Conservation (phyloP, 2,329 filamentous ascomycete genomes). For the Boeremia lycopersici region DNA sequence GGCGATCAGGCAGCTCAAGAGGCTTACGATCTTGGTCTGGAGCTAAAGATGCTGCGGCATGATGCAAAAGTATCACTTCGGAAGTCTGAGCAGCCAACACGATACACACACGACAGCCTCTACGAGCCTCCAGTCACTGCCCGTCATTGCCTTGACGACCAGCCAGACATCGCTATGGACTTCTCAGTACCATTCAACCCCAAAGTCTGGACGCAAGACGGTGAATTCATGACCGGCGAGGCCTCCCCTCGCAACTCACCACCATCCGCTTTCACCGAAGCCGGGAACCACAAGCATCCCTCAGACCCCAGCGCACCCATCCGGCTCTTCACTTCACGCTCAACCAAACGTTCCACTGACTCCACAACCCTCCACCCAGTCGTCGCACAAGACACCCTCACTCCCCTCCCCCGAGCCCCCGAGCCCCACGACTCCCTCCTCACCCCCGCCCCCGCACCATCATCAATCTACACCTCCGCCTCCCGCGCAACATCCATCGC, state of each 20-base stretch:
- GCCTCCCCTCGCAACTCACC: not conserved
- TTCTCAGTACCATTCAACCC: not conserved
- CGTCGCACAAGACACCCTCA: not conserved
- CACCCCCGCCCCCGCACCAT: not conserved
- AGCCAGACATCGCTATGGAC: not conserved
- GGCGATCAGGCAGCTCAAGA: slow-evolving; percentile 17
- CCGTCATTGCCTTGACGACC: not conserved
- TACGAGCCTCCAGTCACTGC: not conserved
- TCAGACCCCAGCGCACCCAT: not conserved
- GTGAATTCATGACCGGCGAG: too few relatives aligned
- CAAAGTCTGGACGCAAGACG: not conserved
- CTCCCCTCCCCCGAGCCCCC: not conserved
- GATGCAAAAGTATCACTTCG: slow-evolving; percentile 3
- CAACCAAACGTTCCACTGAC: too few relatives aligned
- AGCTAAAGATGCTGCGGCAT: slow-evolving; percentile 22
- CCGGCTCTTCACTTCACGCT: too few relatives aligned
- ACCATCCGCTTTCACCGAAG: not conserved
- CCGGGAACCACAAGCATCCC: not conserved
- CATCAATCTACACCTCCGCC: not conserved
- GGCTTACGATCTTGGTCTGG: slow-evolving; percentile 30
- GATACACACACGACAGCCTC: not conserved
- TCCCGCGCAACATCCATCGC: not conserved
- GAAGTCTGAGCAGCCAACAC: not conserved
- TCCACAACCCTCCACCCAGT: not conserved
- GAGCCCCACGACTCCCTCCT: not conserved